Evolutionary conservation across 2,329 filamentous ascomycete genomes (phyloP).

Genomic region (Dendrostoma leiphaemia): DNA sequence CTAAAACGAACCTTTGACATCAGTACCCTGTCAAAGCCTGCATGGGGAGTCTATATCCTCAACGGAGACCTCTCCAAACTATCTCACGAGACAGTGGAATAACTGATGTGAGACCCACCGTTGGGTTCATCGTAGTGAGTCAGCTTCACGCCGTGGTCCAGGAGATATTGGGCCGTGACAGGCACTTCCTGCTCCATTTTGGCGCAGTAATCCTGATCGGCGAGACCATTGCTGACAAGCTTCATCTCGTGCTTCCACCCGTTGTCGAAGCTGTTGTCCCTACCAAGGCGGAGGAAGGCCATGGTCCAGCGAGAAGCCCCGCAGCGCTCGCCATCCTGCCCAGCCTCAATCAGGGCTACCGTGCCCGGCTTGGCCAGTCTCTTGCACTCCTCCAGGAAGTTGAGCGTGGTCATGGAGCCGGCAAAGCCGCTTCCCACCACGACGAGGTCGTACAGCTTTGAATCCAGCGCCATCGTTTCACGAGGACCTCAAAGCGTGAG

Average conservation of each 20-base stretch:
- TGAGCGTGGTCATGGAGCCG: not conserved
- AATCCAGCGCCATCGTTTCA: too few relatives aligned
- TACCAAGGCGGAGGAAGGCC: constrained; percentile 2
- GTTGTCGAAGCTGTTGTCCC: constrained; percentile 1
- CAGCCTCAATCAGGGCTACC: constrained; percentile 1
- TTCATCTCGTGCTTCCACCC: constrained; percentile 19
- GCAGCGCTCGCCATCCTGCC: not conserved
- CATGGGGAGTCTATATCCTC: too few relatives aligned
- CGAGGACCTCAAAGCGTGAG: too few relatives aligned
- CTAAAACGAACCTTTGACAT: too few relatives aligned
- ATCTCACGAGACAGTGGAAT: too few relatives aligned
- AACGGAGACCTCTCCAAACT: too few relatives aligned
- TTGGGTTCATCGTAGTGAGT: constrained; percentile 1
- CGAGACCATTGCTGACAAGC: constrained; percentile 34
- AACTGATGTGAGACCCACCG: too few relatives aligned
- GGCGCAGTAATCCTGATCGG: constrained; percentile 37
- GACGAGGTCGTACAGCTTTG: constrained; percentile 2
- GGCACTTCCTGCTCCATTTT: constrained; percentile 29
- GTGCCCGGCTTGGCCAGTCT: not conserved
- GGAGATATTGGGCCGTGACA: not conserved
- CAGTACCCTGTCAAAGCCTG: too few relatives aligned
- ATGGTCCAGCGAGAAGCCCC: constrained; percentile 8
- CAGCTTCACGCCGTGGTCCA: constrained; percentile 2
- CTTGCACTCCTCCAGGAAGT: constrained; percentile 3
- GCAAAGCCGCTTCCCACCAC: constrained; percentile 7